Evolutionary conservation across 176 grass and related monocot species (phyloP).

Genomic region (Triticum monococcum): DNA sequence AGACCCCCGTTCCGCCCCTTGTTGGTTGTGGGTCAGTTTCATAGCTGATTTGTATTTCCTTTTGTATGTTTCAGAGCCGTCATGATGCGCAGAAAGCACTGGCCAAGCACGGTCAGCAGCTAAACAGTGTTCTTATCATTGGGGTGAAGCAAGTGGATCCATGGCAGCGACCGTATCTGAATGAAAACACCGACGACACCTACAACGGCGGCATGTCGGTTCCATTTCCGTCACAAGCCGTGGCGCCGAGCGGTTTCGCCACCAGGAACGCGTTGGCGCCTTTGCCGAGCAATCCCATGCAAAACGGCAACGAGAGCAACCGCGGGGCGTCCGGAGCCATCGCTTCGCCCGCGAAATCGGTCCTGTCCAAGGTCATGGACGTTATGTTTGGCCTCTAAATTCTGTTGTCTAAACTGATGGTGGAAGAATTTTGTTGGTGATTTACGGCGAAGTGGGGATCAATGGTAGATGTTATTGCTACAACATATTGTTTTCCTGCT

Average conservation of each 20-base stretch:
- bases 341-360: constrained; percentile 79
- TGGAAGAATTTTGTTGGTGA: too few relatives aligned
- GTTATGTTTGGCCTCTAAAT: constrained; percentile 85
- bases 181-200: constrained; percentile 41
- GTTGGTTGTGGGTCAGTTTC: not conserved
- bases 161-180: constrained; percentile 60
- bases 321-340: constrained; percentile 45
- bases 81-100: constrained; percentile 84
- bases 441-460: not conserved
- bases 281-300: constrained; percentile 41
- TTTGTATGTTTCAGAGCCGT: constrained; percentile 38
- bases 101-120: constrained; percentile 59
- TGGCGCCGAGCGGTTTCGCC: constrained; percentile 31
- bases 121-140: constrained; percentile 85
- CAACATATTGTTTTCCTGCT: not conserved
- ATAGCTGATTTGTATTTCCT: constrained; percentile 17
- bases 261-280: constrained; percentile 30
- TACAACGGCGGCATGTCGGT: constrained; percentile 27
- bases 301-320: constrained; percentile 40
- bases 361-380: constrained; percentile 79
- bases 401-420: too few relatives aligned
- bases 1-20: not conserved
- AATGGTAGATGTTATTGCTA: not conserved
- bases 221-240: constrained; percentile 43
- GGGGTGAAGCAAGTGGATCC: constrained; percentile 78